Conservation (phyloP, 139 green algal genomes). For the Micromonas commoda region DNA sequence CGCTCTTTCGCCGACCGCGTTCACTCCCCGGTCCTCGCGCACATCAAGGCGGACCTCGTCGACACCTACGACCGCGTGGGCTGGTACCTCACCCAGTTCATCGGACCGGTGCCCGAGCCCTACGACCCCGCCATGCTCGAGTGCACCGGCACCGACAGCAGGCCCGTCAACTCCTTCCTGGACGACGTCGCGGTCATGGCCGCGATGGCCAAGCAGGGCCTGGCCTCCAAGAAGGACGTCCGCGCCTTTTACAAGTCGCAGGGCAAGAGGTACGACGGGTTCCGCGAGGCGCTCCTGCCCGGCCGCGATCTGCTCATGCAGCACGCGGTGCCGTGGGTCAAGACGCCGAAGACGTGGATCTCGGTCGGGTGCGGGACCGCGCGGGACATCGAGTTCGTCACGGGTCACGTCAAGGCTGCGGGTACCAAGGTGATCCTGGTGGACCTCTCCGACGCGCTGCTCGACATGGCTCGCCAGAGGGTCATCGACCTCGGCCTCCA, state of each 20-base stretch:
- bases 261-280: conserved; percentile 25
- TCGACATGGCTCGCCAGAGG: conserved; percentile 18
- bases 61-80: conserved; percentile 26
- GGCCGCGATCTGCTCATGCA: conserved; percentile 24
- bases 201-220: conserved; percentile 22
- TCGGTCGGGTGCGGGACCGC: conserved; percentile 24
- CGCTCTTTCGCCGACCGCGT: conserved; percentile 26
- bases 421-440: conserved; percentile 19
- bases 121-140: conserved; percentile 20
- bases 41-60: conserved; percentile 1
- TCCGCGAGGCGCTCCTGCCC: conserved; percentile 23
- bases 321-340: conserved; percentile 22
- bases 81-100: conserved; percentile 26
- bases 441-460: conserved; percentile 25
- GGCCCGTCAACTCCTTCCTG: conserved; percentile 12
- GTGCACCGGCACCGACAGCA: neutral
- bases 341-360: conserved; percentile 29
- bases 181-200: conserved; percentile 20
- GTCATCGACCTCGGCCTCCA: conserved; percentile 9
- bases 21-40: conserved; percentile 27
- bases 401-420: neutral
- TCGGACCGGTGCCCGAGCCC: neutral
- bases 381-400: conserved; percentile 23
- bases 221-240: conserved; percentile 21
- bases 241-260: conserved; percentile 22